These are phyloP conservation scores for Chaetomium globosum DNA, from an alignment of 2,329 filamentous ascomycete genomes.

Conservation along the genomic window DNA sequence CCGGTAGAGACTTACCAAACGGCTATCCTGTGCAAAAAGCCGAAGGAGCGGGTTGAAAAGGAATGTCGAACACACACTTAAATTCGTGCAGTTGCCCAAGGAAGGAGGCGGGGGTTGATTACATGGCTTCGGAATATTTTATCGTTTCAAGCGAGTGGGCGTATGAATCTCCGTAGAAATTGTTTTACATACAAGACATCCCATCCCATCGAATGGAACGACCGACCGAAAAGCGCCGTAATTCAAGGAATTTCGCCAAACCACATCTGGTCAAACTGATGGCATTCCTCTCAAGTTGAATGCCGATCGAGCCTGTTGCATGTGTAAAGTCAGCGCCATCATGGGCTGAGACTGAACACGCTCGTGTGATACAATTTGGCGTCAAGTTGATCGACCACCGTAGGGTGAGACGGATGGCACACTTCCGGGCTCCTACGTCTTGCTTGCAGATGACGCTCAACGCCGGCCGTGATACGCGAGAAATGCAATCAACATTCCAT, in stretches of 20 bases:
- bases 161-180: not conserved
- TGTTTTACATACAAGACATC: not conserved
- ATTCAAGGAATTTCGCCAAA: not conserved
- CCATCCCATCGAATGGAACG: too few relatives aligned
- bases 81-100: not conserved
- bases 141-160: too few relatives aligned
- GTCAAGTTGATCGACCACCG: not conserved
- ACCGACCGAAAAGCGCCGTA: too few relatives aligned
- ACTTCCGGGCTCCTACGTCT: not conserved
- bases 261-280: not conserved
- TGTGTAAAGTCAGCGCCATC: not conserved
- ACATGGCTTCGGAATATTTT: not conserved
- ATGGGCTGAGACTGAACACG: not conserved
- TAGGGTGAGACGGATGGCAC: slow-evolving; percentile 4
- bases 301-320: not conserved
- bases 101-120: not conserved
- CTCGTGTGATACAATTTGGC: not conserved
- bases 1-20: not conserved
- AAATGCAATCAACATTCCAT: not conserved
- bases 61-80: not conserved
- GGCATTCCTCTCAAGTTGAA: not conserved
- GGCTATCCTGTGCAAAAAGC: not conserved
- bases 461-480: not conserved
- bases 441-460: slow-evolving; percentile 10
- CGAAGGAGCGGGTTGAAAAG: not conserved